phyloP scores from a whole-genome alignment of 352 stramenopile species.

The Phytophthora pini region DNA sequence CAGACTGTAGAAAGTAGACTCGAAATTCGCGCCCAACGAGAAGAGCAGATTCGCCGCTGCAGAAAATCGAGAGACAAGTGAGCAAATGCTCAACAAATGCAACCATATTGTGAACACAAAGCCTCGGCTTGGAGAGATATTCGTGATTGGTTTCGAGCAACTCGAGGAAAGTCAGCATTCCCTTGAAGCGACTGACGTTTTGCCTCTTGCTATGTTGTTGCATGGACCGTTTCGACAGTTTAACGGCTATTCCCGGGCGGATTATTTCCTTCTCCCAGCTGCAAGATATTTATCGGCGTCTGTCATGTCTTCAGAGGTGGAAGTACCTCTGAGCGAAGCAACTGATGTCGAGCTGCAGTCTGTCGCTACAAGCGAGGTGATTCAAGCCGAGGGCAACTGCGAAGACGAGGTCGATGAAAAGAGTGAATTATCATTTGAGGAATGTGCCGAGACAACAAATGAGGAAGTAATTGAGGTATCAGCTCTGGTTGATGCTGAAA shows the following conservation, averaged over 20 bases:
- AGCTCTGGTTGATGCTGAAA: neutral
- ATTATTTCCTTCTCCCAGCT: neutral
- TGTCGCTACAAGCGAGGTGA: neutral
- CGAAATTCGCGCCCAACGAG: conserved; percentile 2
- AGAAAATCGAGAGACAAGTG: conserved; percentile 18
- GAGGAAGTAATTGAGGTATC: neutral
- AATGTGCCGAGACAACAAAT: neutral
- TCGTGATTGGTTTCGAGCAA: neutral
- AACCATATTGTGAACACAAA: conserved; percentile 42
- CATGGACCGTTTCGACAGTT: conserved; percentile 21
- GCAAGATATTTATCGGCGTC: conserved; percentile 8
- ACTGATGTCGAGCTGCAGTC: conserved; percentile 1
- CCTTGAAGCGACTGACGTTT: conserved; percentile 5
- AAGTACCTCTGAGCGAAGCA: conserved; percentile 8
- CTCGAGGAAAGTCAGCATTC: neutral
- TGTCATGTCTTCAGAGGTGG: conserved; percentile 19
- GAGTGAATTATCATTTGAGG: neutral
- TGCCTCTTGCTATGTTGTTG: conserved; percentile 1
- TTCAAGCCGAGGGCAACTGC: neutral
- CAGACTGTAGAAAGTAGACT: conserved; percentile 37
- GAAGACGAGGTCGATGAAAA: neutral
- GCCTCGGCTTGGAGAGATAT: conserved; percentile 11
- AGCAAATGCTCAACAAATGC: conserved; percentile 37
- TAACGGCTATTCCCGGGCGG: conserved; percentile 4
- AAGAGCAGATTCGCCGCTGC: conserved; percentile 8